Evolutionary conservation across 2,329 filamentous ascomycete species (phyloP).

Genomic region (Cadophora gregata): DNA sequence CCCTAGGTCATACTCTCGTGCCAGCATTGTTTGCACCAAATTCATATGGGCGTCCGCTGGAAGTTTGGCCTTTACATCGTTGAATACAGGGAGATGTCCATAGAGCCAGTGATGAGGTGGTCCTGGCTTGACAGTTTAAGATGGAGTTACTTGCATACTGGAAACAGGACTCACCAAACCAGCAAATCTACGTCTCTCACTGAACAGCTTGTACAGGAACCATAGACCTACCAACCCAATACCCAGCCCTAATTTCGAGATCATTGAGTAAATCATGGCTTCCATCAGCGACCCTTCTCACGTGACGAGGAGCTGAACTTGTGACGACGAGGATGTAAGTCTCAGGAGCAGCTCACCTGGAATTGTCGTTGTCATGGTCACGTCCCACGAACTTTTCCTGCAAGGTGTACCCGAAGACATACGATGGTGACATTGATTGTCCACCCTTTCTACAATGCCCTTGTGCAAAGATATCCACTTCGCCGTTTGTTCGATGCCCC

Average conservation of each 20-base stretch:
- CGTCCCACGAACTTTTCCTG: background rate
- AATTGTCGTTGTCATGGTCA: background rate
- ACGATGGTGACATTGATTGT: background rate
- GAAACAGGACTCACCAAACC: background rate
- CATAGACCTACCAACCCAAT: conserved; percentile 1
- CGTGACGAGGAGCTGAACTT: background rate
- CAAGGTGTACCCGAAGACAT: background rate
- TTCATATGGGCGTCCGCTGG: conserved; percentile 20
- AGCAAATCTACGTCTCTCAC: conserved; percentile 9
- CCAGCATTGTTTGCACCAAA: conserved; percentile 7
- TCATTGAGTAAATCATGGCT: background rate
- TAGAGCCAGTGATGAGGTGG: conserved; percentile 16
- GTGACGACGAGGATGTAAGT: background rate
- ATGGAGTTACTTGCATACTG: background rate
- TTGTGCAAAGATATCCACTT: background rate
- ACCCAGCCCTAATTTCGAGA: background rate
- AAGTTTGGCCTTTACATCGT: conserved; percentile 17
- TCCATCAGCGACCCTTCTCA: background rate
- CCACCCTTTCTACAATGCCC: background rate
- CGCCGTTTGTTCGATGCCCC: background rate
- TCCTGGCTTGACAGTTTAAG: conserved; percentile 1
- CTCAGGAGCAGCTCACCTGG: background rate
- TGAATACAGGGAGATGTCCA: conserved; percentile 8
- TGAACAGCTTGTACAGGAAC: conserved; percentile 8
- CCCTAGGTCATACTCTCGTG: conserved; percentile 5